A percentile compares a stretch with the other conserved stretches of the same genome.
Conservation (phyloP, 768 basidiomycete genomes). For the Galerina sulciceps region DNA sequence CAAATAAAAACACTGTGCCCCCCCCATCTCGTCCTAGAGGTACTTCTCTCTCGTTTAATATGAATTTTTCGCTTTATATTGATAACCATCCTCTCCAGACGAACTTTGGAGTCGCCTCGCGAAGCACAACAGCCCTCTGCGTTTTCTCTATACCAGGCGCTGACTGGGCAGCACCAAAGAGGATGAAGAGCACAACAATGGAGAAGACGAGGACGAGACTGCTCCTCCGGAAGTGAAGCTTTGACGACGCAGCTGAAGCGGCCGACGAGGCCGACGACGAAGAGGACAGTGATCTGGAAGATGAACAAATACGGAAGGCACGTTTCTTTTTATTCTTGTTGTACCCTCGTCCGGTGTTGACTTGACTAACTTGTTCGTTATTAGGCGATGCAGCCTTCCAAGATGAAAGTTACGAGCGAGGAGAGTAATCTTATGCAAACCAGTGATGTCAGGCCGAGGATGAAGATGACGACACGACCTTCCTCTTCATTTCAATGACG, state of each 20-base stretch:
- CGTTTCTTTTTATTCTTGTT: not conserved
- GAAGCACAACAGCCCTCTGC: constrained; percentile 62
- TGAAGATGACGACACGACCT: constrained; percentile 32
- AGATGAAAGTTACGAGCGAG: constrained; percentile 65
- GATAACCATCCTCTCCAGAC: constrained; percentile 64
- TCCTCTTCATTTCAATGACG: constrained; percentile 26
- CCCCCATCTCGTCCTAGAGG: constrained; percentile 36
- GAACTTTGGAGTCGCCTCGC: constrained; percentile 53
- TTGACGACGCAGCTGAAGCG: constrained; percentile 40
- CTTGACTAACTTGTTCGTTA: constrained; percentile 1
- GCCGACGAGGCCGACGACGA: constrained; percentile 39
- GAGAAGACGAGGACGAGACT: too few relatives aligned
- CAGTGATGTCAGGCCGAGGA: constrained; percentile 38
- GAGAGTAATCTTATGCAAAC: constrained; percentile 48
- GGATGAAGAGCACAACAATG: constrained; percentile 39
- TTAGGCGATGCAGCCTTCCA: constrained; percentile 88
- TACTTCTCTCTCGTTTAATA: constrained; percentile 10
- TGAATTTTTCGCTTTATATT: not conserved
- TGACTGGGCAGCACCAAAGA: constrained; percentile 50
- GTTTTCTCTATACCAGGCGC: constrained; percentile 50
- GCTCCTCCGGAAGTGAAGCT: constrained; percentile 25
- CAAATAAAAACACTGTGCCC: constrained; percentile 11
- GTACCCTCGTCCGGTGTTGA: too few relatives aligned
- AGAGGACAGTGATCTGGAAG: constrained; percentile 44
- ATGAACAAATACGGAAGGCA: constrained; percentile 89